Conservation (phyloP, 257 asterid genomes). For the Fraxinus cuspidata region DNA sequence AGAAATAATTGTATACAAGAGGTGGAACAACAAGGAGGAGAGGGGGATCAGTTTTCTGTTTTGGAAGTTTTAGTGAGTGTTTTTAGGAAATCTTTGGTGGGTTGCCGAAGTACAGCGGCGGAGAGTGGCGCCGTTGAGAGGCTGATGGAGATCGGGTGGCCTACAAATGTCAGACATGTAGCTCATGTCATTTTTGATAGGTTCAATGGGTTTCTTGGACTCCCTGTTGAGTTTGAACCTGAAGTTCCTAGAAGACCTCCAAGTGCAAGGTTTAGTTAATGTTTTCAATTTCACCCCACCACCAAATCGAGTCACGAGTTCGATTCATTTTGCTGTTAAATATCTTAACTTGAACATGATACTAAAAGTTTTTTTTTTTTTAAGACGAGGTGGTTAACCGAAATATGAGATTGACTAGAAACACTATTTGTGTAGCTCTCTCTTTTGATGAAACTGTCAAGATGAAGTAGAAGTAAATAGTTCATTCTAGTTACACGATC, state of each 20-base stretch:
- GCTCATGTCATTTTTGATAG: conserved; percentile 67
- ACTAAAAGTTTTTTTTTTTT: no score
- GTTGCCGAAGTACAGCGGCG: conserved; percentile 32
- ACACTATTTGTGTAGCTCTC: no score
- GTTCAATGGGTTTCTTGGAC: conserved; percentile 63
- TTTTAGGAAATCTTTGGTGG: conserved; percentile 54
- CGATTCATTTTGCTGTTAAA: no score
- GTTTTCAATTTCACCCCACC: no score
- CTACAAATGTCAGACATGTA: conserved; percentile 62
- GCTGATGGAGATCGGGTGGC: conserved; percentile 59
- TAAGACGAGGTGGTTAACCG: no score
- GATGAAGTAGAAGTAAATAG: no score
- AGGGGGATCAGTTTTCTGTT: conserved; percentile 35
- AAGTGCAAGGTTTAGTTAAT: conserved; percentile 56
- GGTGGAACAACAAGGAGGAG: conserved; percentile 19
- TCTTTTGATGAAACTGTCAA: no score
- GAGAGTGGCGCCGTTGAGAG: conserved; percentile 21
- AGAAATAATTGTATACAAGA: conserved; percentile 2
- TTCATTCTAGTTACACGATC: no score
- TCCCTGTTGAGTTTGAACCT: conserved; percentile 70
- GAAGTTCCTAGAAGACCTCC: conserved; percentile 66
- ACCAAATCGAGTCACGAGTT: no score
- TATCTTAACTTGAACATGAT: no score
- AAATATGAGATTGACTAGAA: no score
- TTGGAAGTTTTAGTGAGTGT: conserved; percentile 39